Base-by-base conservation (phyloP, 805 yeast species). In the Cyberlindnera meyerae region DNA sequence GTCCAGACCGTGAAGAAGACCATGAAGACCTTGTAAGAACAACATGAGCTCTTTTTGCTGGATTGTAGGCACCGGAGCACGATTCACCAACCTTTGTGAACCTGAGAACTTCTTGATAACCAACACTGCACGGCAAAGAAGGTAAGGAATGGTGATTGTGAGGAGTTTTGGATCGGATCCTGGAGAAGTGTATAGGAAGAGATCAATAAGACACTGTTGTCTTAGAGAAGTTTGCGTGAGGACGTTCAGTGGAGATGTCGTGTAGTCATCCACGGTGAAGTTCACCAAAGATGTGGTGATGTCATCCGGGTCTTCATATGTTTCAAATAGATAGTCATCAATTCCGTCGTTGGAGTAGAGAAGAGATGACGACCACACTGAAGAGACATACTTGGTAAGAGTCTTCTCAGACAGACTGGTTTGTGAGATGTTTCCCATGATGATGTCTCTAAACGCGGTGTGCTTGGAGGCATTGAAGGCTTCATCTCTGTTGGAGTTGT, bases 31-130 rank as follows among this genome's bases (percentile, higher is more conserved):
- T 4, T 55, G 40, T 17, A 80, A 47, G 6, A 77, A 49, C 0
- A 63, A 48, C 11, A 45, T 43, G n/a, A 88, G 51, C 54, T 89
- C 97, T 6, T 62, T 58, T 36, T 73, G 73, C 46, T 85, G 86
- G 7, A 83, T 57, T 27, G 71, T 66, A 0, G 90, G 74, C 12
- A 83, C 62, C 1, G 97, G 97, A 35, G 72, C 72, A 21, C 57
- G 63, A 24, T 77, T 74, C 6, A 80, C 53, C 11, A 88, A 59
- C 22, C 68, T 71, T 34, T 70, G 73, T 45, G 83, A 88, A 12
- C 81, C 75, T 6, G 83, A 62, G 43, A 75, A 79, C 40, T 82
- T 73, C 37, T 82, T 67, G 29, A 89, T 58, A 0, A 76, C 70
- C 42, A 83, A 68, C 0, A 82, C 75, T 18, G 73, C 61, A 27